Evolutionary conservation across 75 land plant species (phyloP).

Genomic region (Selaginella tamariscina): DNA sequence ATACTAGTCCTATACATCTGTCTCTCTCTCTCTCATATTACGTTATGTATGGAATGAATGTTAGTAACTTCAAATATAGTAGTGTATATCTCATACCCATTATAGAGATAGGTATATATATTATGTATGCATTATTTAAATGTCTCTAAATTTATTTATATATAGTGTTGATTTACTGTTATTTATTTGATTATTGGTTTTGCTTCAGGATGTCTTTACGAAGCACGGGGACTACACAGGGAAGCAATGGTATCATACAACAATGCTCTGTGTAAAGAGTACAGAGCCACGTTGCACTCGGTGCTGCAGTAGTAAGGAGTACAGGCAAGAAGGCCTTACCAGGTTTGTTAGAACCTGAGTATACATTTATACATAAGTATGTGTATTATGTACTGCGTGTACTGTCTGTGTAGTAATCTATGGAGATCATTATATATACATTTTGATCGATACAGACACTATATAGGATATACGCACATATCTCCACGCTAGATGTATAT

Average conservation of each 20-base stretch:
- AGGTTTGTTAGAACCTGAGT: too few species aligned
- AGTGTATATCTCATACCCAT: not conserved
- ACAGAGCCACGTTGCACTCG: constrained; percentile 51
- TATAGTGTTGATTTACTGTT: too few species aligned
- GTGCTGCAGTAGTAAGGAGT: constrained; percentile 24
- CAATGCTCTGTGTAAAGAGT: constrained; percentile 45
- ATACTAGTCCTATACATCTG: not conserved
- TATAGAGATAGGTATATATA: not conserved
- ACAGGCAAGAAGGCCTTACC: constrained; percentile 26
- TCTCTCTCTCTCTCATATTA: not conserved
- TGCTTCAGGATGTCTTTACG: constrained; percentile 35
- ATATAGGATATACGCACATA: too few species aligned
- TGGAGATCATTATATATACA: too few species aligned
- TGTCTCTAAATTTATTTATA: too few species aligned
- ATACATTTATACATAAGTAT: too few species aligned
- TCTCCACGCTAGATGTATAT: too few species aligned
- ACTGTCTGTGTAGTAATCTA: too few species aligned
- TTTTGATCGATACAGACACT: too few species aligned
- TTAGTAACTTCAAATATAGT: not conserved
- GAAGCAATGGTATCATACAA: constrained; percentile 41
- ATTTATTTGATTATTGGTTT: not conserved
- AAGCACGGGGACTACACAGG: constrained; percentile 39
- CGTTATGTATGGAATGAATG: not conserved
- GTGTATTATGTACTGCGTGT: too few species aligned
- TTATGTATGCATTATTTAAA: not conserved